A percentile compares a stretch with the other conserved stretches of the same genome.
Evolutionary conservation across 345 rosid genomes (phyloP).

Genomic region (Hibiscus mutabilis): DNA sequence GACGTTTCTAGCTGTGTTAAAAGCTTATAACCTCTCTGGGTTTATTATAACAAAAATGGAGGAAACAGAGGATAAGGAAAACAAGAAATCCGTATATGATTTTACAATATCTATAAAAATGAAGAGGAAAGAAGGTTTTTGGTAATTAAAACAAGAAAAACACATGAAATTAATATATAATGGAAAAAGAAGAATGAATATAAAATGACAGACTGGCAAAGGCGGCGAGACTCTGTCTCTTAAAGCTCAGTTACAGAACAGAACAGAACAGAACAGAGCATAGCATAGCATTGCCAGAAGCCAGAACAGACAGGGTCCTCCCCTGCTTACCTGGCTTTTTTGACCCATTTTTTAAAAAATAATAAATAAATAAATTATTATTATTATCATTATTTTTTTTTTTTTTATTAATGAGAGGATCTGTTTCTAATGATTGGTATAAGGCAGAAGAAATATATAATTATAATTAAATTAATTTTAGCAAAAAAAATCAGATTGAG

Average conservation of each 20-base stretch:
- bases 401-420: background rate
- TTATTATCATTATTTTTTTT: background rate
- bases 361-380: too few species aligned
- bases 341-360: background rate
- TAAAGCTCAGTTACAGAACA: slow-evolving; percentile 1
- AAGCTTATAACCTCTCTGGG: background rate
- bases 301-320: background rate
- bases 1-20: background rate
- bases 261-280: background rate
- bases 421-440: background rate
- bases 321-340: slow-evolving; percentile 18
- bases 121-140: background rate
- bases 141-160: background rate
- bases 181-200: background rate
- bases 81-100: background rate
- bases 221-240: background rate
- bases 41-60: background rate
- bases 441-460: too few species aligned
- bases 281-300: background rate
- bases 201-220: slow-evolving; percentile 30
- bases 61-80: background rate
- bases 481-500: too few species aligned
- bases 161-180: background rate
- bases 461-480: too few species aligned
- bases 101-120: background rate